A percentile compares a stretch with the other conserved stretches of the same genome.
Evolutionary conservation across 805 yeast species (phyloP).

Genomic region (Metschnikowia dekortorum): DNA sequence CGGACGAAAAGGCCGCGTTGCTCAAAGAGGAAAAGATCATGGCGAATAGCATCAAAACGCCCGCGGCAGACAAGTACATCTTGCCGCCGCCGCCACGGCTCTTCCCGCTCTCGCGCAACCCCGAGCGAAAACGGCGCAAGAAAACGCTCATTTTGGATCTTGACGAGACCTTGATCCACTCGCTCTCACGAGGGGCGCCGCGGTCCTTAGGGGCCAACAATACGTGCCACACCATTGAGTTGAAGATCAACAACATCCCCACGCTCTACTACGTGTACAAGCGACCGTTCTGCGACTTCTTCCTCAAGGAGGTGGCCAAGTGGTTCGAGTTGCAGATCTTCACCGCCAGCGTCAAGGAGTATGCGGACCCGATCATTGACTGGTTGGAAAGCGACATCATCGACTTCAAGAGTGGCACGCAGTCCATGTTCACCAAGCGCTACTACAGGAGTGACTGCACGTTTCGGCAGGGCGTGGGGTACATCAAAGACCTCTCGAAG

Average conservation of each 20-base stretch:
- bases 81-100: constrained; percentile 45
- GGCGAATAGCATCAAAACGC: constrained; percentile 39
- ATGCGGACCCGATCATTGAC: constrained; percentile 95
- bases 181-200: constrained; percentile 65
- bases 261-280: constrained; percentile 87
- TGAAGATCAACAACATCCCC: constrained; percentile 61
- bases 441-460: constrained; percentile 80
- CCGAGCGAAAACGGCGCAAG: constrained; percentile 32
- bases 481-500: constrained; percentile 50
- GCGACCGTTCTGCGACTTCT: constrained; percentile 86
- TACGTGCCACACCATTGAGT: constrained; percentile 71
- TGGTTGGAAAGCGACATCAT: constrained; percentile 69
- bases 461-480: constrained; percentile 73
- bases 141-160: constrained; percentile 83
- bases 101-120: constrained; percentile 39
- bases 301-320: constrained; percentile 67
- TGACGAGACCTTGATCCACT: constrained; percentile 93
- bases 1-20: constrained; percentile 32
- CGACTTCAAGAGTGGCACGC: constrained; percentile 13
- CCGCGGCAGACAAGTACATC: constrained; percentile 39
- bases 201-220: constrained; percentile 33
- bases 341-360: constrained; percentile 91
- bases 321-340: constrained; percentile 91
- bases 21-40: constrained; percentile 38
- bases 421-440: constrained; percentile 47